These are phyloP conservation scores for Verticillium nonalfalfae DNA, from an alignment of 2,329 filamentous ascomycete genomes.

Conservation along the genomic window DNA sequence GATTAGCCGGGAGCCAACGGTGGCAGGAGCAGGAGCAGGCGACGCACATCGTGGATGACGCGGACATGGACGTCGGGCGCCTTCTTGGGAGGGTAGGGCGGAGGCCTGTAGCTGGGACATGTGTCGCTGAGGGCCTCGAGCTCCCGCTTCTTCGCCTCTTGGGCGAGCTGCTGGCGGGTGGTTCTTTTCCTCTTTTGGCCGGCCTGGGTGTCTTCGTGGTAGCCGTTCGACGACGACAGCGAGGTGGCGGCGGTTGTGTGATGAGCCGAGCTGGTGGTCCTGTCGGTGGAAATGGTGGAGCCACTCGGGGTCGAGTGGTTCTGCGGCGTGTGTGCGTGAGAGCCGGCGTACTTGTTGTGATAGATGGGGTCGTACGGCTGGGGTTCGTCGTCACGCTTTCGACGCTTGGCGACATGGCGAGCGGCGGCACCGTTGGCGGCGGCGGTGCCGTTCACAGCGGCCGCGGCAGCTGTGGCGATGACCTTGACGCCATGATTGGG, in stretches of 20 bases:
- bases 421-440: conserved; percentile 20
- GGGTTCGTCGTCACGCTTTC: conserved; percentile 57
- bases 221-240: conserved; percentile 53
- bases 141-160: conserved; percentile 75
- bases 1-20: neutral
- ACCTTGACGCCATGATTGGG: conserved; percentile 33
- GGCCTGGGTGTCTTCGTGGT: conserved; percentile 58
- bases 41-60: conserved; percentile 56
- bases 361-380: conserved; percentile 62
- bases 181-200: conserved; percentile 90
- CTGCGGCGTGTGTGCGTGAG: conserved; percentile 56
- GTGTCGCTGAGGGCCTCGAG: conserved; percentile 64
- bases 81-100: conserved; percentile 84
- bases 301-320: conserved; percentile 54
- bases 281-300: conserved; percentile 74
- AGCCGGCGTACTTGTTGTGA: conserved; percentile 60
- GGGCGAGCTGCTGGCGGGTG: conserved; percentile 72
- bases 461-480: conserved; percentile 25
- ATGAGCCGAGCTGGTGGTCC: conserved; percentile 66
- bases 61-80: conserved; percentile 68
- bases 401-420: conserved; percentile 63
- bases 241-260: conserved; percentile 90
- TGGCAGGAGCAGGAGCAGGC: conserved; percentile 10
- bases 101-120: conserved; percentile 76
- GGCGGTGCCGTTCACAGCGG: conserved; percentile 15